Percentiles rank a stretch among this genome's conserved stretches.
These are phyloP conservation scores for Malus hybrid DNA, from an alignment of 331 rosid genomes.

Conservation along the genomic window DNA sequence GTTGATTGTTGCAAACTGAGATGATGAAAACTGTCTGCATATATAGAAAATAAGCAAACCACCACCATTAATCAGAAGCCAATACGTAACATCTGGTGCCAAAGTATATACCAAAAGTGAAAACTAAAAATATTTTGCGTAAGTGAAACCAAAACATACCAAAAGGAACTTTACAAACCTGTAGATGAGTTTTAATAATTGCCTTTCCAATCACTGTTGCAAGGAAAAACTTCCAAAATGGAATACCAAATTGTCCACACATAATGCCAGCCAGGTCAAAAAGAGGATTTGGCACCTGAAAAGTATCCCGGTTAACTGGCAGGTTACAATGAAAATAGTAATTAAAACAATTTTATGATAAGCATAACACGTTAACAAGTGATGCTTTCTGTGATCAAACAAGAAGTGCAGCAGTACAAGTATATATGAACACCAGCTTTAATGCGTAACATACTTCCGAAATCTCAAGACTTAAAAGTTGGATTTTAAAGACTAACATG, in stretches of 20 bases:
- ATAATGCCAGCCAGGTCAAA: slow-evolving; percentile 99
- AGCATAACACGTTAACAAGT: not conserved
- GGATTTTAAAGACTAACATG: not conserved
- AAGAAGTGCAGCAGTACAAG: not conserved
- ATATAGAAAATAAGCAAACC: not conserved
- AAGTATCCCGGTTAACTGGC: slow-evolving; percentile 14
- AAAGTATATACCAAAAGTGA: not conserved
- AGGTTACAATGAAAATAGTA: slow-evolving; percentile 1
- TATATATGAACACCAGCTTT: not conserved
- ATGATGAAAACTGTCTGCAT: slow-evolving; percentile 80
- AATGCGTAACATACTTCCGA: not conserved
- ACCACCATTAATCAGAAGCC: not conserved
- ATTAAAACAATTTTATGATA: not conserved
- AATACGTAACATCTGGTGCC: not conserved
- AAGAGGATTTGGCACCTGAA: slow-evolving; percentile 95
- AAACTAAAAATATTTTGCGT: not conserved
- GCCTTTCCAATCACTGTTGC: slow-evolving; percentile 95
- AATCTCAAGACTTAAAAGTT: not conserved
- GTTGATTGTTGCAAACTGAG: slow-evolving; percentile 95
- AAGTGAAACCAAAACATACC: not conserved
- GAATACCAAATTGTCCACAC: slow-evolving; percentile 97
- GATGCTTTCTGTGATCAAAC: not conserved
- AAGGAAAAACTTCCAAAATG: slow-evolving; percentile 83
- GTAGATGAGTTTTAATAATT: slow-evolving; percentile 87
- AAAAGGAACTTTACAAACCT: slow-evolving; percentile 43